Evolutionary conservation across 1,284 basidiomycete species (phyloP), one percentile per base, ranked within the genome.

Genomic region (Macrocystidia cucumis): DNA sequence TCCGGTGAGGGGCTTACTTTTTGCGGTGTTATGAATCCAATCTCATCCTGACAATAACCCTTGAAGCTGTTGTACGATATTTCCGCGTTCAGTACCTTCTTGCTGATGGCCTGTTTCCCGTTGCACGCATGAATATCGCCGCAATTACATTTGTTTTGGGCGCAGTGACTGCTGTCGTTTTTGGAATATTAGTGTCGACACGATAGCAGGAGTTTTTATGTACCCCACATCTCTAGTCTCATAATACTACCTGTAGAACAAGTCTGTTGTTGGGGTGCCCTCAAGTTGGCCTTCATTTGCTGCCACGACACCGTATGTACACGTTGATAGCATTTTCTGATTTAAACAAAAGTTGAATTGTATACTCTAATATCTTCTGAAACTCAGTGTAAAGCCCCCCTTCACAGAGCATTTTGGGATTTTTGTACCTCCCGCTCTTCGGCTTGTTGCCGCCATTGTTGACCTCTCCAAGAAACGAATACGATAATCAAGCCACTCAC

Each of bases 11-110:
- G 16, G n/a, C 38, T 65, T 45, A 11, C 3, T 26, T 20, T 20
- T 25, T 18, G 18, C 22, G 14, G 17, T 29, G n/a, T n/a, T n/a
- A n/a, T n/a, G n/a, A n/a, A n/a, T n/a, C n/a, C n/a, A n/a, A n/a
- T n/a, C n/a, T n/a, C n/a, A n/a, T n/a, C n/a, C n/a, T n/a, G n/a
- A n/a, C n/a, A 8, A 24, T 25, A 9, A 21, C 23, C 11, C 5
- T 24, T 20, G 27, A 36, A 70, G 74, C 74, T 17, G 52, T 69
- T 9, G 45, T 47, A 11, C 64, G 77, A 4, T 80, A 74, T 49
- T 79, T 79, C 49, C 41, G 59, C 8, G 54, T 79, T n/a, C 76
- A 80, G 45, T 43, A 46, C 4, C 61, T 69, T 3, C 57, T 81
- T 21, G 63, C 65, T 1, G 50, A 60, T 19, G 74, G 75, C 4